Evolutionary conservation across 306 rosid genomes (phyloP).

Genomic region (Quercus engelmannii): DNA sequence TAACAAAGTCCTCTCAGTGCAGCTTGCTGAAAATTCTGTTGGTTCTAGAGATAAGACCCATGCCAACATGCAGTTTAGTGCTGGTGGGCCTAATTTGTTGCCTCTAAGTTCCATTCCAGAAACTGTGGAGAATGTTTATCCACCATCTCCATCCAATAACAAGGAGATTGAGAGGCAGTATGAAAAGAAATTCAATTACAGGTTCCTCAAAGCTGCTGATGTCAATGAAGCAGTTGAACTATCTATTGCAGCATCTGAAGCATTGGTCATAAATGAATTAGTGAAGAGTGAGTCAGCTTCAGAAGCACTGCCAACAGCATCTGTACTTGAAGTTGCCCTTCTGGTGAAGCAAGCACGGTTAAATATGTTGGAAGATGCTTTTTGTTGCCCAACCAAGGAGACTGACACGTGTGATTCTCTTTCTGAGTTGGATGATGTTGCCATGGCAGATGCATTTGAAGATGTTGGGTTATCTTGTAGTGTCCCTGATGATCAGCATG

Average conservation of each 20-base stretch:
- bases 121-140: constrained; percentile 24
- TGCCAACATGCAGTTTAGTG: constrained; percentile 5
- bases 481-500: constrained; percentile 22
- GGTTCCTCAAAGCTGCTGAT: constrained; percentile 37
- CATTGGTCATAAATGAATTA: constrained; percentile 73
- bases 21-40: constrained; percentile 31
- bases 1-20: constrained; percentile 26
- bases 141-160: constrained; percentile 26
- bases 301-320: constrained; percentile 39
- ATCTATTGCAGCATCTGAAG: constrained; percentile 85
- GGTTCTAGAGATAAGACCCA: constrained; percentile 31
- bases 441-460: constrained; percentile 66
- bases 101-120: constrained; percentile 25
- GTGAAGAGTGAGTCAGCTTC: constrained; percentile 36
- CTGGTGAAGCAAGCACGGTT: constrained; percentile 66
- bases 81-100: constrained; percentile 29
- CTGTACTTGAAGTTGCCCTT: constrained; percentile 76
- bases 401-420: constrained; percentile 55
- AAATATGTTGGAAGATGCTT: constrained; percentile 44
- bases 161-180: constrained; percentile 27
- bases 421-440: constrained; percentile 75
- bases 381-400: constrained; percentile 32
- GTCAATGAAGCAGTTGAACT: constrained; percentile 63
- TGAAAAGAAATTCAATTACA: constrained; percentile 29
- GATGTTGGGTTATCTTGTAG: constrained; percentile 62